Percentiles rank a stretch among this genome's conserved stretches.
phyloP scores from a whole-genome alignment of 352 stramenopile genomes.

The Phytophthora syringae region DNA sequence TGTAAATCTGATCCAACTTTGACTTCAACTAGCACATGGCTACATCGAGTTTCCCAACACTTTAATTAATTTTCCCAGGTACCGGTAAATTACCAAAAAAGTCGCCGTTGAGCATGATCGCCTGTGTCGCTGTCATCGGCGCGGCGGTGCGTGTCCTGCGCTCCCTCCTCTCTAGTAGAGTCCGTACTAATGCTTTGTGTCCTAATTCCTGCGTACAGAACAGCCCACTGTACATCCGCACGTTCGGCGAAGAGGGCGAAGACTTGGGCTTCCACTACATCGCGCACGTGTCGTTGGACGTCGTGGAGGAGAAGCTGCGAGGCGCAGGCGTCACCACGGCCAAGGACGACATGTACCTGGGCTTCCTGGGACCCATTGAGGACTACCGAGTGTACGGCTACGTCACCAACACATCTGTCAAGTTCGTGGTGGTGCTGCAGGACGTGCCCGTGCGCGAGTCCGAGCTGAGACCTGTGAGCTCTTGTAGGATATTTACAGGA shows the following conservation, averaged over 20 bases:
- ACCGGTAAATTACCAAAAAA: neutral
- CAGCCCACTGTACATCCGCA: constrained; percentile 83
- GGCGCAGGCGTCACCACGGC: constrained; percentile 49
- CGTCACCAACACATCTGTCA: constrained; percentile 88
- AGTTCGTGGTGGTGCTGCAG: constrained; percentile 83
- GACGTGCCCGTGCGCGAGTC: constrained; percentile 78
- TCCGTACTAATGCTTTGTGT: neutral
- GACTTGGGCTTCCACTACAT: constrained; percentile 90
- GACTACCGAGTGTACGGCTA: constrained; percentile 90
- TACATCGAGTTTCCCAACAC: neutral
- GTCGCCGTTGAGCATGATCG: constrained; percentile 69
- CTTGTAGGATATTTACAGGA: too few species aligned
- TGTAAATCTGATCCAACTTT: too few species aligned
- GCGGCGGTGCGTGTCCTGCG: constrained; percentile 59
- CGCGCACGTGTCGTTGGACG: constrained; percentile 83
- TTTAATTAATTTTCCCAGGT: neutral
- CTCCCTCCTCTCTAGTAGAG: neutral
- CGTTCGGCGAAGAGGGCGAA: constrained; percentile 81
- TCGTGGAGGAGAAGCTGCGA: constrained; percentile 84
- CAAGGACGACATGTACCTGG: constrained; percentile 89
- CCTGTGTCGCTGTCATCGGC: constrained; percentile 81
- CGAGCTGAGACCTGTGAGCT: constrained; percentile 72
- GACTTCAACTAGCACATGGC: neutral
- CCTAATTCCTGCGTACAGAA: constrained; percentile 45
- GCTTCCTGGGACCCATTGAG: constrained; percentile 84